Evolutionary conservation across 768 basidiomycete species (phyloP).

Genomic region (Tremella fuciformis): DNA sequence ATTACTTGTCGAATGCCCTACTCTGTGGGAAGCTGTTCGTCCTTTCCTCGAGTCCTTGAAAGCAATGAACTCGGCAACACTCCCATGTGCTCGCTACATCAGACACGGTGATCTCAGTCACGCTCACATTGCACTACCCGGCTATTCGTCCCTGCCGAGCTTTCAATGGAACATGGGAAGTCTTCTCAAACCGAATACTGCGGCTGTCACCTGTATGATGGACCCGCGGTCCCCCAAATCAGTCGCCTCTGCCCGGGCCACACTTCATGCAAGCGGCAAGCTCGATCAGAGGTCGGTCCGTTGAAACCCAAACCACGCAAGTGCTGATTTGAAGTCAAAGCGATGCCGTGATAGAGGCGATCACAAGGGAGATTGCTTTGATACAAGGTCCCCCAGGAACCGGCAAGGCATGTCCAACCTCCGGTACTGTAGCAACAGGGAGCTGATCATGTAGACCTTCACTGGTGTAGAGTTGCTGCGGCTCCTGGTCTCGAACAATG

Average conservation of each 20-base stretch:
- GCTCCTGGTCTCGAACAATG: constrained; percentile 60
- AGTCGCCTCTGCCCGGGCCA: constrained; percentile 56
- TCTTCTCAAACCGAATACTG: constrained; percentile 57
- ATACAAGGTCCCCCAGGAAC: constrained; percentile 84
- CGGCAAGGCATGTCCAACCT: constrained; percentile 60
- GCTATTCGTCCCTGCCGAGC: constrained; percentile 59
- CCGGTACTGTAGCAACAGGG: background rate
- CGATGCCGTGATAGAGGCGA: constrained; percentile 63
- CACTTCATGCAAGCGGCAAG: constrained; percentile 56
- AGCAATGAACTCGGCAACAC: constrained; percentile 57
- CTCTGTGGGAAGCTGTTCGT: constrained; percentile 67
- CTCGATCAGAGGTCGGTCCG: constrained; percentile 60
- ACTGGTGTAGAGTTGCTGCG: constrained; percentile 69
- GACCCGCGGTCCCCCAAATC: constrained; percentile 39
- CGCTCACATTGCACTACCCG: constrained; percentile 57
- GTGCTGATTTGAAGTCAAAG: constrained; percentile 55
- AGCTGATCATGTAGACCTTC: constrained; percentile 56
- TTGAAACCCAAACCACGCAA: background rate
- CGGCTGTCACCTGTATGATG: constrained; percentile 4
- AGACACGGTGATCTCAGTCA: constrained; percentile 52
- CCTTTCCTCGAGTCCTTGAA: constrained; percentile 67
- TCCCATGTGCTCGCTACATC: constrained; percentile 62
- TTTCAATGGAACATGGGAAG: constrained; percentile 62
- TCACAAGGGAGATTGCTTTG: constrained; percentile 63
- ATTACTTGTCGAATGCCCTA: constrained; percentile 45